Percentiles rank a stretch among this genome's conserved stretches.
Conservation (phyloP, 805 yeast genomes). For the Myxozyma lipomycoides region DNA sequence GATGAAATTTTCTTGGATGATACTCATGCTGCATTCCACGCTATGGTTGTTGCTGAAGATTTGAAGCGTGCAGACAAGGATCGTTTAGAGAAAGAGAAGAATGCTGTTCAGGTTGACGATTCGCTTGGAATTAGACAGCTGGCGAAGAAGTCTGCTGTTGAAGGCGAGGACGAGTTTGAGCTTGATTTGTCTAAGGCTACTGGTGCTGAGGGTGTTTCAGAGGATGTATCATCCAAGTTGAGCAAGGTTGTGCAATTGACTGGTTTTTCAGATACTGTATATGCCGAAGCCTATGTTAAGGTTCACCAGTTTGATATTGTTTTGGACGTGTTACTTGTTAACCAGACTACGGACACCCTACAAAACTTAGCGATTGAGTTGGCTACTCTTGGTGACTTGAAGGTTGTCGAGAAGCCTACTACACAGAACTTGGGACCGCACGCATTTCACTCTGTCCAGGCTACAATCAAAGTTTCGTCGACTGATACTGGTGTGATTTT, state of each 20-base stretch:
- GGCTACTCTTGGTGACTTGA: slow-evolving; percentile 92
- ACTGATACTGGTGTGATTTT: slow-evolving; percentile 98
- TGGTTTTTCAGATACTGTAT: slow-evolving; percentile 97
- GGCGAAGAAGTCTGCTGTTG: slow-evolving; percentile 42
- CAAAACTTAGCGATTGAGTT: slow-evolving; percentile 90
- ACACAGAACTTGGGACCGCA: slow-evolving; percentile 94
- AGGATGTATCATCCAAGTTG: slow-evolving; percentile 63
- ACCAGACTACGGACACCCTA: slow-evolving; percentile 85
- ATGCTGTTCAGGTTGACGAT: slow-evolving; percentile 75
- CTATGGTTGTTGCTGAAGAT: slow-evolving; percentile 61
- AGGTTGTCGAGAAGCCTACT: slow-evolving; percentile 86
- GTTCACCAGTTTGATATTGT: slow-evolving; percentile 97
- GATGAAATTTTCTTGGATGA: slow-evolving; percentile 78
- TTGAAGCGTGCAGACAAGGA: slow-evolving; percentile 53
- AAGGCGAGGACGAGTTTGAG: slow-evolving; percentile 45
- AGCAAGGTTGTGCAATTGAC: slow-evolving; percentile 88
- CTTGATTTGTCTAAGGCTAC: slow-evolving; percentile 61
- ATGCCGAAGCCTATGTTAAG: slow-evolving; percentile 93
- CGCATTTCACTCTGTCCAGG: slow-evolving; percentile 85
- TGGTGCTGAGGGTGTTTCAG: slow-evolving; percentile 45
- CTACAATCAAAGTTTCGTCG: slow-evolving; percentile 88
- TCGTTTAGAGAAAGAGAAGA: slow-evolving; percentile 50
- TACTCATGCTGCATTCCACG: slow-evolving; percentile 77
- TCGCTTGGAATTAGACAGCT: slow-evolving; percentile 76
- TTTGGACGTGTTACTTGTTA: slow-evolving; percentile 86